Conservation (phyloP, 1,284 basidiomycete genomes). For the Termitomyces sp. region DNA sequence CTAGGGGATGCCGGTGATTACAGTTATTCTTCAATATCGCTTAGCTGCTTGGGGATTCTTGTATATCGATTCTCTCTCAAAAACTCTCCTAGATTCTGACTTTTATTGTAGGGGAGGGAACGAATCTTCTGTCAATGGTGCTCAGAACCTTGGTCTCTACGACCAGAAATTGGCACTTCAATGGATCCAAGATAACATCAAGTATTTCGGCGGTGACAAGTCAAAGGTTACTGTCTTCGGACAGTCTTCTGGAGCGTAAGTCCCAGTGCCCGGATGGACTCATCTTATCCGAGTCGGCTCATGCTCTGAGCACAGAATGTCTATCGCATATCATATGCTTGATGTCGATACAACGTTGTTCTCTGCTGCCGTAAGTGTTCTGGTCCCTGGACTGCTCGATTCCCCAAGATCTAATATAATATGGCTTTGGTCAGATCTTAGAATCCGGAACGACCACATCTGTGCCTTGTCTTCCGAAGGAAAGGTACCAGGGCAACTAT, state of each 20-base stretch:
- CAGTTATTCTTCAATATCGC: conserved; percentile 19
- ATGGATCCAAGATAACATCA: conserved; percentile 36
- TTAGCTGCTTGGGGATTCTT: conserved; percentile 19
- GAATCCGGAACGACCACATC: conserved; percentile 21
- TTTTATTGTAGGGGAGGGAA: conserved; percentile 20
- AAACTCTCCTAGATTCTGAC: background rate
- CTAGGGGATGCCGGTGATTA: conserved; percentile 16
- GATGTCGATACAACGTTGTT: conserved; percentile 12
- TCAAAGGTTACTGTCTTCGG: conserved; percentile 18
- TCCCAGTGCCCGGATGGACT: background rate
- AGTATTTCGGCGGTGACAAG: conserved; percentile 36
- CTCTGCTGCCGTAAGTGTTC: conserved; percentile 15
- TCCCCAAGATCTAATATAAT: background rate
- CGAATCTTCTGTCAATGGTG: conserved; percentile 26
- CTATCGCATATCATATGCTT: conserved; percentile 19
- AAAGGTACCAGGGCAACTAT: conserved; percentile 19
- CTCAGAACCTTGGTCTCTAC: conserved; percentile 33
- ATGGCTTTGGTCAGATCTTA: conserved; percentile 12
- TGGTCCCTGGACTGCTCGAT: background rate
- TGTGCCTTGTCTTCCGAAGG: conserved; percentile 16
- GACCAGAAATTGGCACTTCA: conserved; percentile 32
- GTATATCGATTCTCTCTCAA: conserved; percentile 8
- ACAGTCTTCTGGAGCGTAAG: conserved; percentile 20
- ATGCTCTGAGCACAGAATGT: conserved; percentile 13
- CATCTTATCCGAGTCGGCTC: background rate